Conservation (phyloP, 495 filamentous ascomycete genomes). For the Pyronema omphalodes region DNA sequence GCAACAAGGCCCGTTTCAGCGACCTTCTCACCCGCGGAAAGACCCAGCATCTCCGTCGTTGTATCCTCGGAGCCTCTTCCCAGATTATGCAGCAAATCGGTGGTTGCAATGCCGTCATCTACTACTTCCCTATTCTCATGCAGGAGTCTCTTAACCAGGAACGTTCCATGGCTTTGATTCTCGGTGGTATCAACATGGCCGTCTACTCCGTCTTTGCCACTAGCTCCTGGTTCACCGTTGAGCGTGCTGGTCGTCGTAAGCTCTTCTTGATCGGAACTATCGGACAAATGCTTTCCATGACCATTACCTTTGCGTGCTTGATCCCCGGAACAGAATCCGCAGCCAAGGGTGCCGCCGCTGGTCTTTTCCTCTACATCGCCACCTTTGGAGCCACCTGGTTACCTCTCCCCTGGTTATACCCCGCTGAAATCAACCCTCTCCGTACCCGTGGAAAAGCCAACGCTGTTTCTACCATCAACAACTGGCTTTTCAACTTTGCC, state of each 20-base stretch:
- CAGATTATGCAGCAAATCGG: slow-evolving; percentile 68
- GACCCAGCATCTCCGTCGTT: slow-evolving; percentile 46
- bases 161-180: slow-evolving; percentile 43
- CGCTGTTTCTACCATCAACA: slow-evolving; percentile 54
- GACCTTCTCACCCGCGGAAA: slow-evolving; percentile 43
- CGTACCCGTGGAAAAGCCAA: slow-evolving; percentile 59
- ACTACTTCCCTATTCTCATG: slow-evolving; percentile 67
- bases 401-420: slow-evolving; percentile 49
- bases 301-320: slow-evolving; percentile 51
- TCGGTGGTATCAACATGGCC: slow-evolving; percentile 65
- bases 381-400: slow-evolving; percentile 61
- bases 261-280: slow-evolving; percentile 50
- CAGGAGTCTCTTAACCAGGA: slow-evolving; percentile 39
- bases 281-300: slow-evolving; percentile 54
- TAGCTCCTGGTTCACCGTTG: slow-evolving; percentile 64
- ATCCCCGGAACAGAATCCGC: slow-evolving; percentile 36
- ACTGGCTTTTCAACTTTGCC: slow-evolving; percentile 69
- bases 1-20: slow-evolving; percentile 33
- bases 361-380: slow-evolving; percentile 61
- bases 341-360: slow-evolving; percentile 55
- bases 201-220: slow-evolving; percentile 64
- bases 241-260: slow-evolving; percentile 52
- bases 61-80: slow-evolving; percentile 41
- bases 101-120: slow-evolving; percentile 50
- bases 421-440: slow-evolving; percentile 57